phyloP scores from a whole-genome alignment of 108 stramenopile species.

The Cyclotella sp. region DNA sequence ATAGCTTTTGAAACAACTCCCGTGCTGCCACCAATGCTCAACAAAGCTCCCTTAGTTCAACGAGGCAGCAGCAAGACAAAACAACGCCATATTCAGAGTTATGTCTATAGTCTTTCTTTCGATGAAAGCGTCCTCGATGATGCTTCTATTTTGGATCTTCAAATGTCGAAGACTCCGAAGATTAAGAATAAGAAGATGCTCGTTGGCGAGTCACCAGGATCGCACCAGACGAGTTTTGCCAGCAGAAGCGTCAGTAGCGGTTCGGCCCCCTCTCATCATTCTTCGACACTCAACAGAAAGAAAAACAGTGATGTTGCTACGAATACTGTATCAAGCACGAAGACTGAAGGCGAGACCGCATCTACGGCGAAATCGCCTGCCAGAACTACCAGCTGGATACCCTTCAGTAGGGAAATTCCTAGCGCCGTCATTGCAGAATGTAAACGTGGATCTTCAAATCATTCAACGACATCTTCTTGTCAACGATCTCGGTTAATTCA shows the following conservation, averaged over 20 bases:
- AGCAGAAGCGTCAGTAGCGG: not conserved
- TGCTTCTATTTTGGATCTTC: conserved; percentile 13
- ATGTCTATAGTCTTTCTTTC: not conserved
- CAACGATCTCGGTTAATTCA: not conserved
- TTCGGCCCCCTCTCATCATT: too few species aligned
- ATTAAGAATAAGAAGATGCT: conserved; percentile 8
- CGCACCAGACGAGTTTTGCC: not conserved
- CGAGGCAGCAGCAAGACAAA: not conserved
- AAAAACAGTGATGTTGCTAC: not conserved
- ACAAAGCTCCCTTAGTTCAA: not conserved
- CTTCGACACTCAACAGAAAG: not conserved
- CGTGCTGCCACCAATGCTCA: not conserved
- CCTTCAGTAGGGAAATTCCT: conserved; percentile 3
- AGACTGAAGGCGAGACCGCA: not conserved
- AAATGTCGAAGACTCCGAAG: conserved; percentile 21
- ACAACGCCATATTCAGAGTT: not conserved
- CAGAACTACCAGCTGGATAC: not conserved
- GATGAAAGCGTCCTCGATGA: conserved; percentile 11
- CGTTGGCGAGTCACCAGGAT: not conserved
- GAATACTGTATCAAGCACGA: not conserved
- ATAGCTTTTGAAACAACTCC: not conserved
- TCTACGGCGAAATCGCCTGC: not conserved
- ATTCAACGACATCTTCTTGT: not conserved
- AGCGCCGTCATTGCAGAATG: not conserved
- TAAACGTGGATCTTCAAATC: too few species aligned